phyloP scores from a whole-genome alignment of 495 filamentous ascomycete species.

The Aspergillus saccharolyticus region DNA sequence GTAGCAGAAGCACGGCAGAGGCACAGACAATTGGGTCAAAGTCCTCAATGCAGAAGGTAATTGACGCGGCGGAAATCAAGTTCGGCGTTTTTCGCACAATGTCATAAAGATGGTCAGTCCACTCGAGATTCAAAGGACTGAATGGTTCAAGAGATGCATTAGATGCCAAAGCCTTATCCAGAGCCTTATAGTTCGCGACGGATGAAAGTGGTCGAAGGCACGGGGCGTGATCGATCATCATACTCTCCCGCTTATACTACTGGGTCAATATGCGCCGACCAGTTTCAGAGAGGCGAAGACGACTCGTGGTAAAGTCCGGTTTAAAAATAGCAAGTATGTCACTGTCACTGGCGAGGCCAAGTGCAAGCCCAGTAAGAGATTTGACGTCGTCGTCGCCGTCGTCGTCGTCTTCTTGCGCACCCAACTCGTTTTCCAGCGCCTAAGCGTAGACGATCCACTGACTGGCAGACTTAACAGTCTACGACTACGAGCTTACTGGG shows the following conservation, averaged over 20 bases:
- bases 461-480: too few species aligned
- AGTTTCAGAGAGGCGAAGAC: not conserved
- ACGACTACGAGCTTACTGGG: not conserved
- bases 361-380: not conserved
- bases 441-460: too few species aligned
- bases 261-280: not conserved
- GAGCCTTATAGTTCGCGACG: not conserved
- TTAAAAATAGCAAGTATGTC: not conserved
- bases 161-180: not conserved
- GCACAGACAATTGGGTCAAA: not conserved
- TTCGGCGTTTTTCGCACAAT: too few species aligned
- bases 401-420: not conserved
- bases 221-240: not conserved
- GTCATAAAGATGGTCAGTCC: too few species aligned
- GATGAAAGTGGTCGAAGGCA: not conserved
- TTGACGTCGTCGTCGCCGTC: too few species aligned
- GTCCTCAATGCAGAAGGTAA: not conserved
- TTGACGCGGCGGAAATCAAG: too few species aligned
- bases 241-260: not conserved
- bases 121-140: too few species aligned
- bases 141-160: not conserved
- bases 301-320: not conserved
- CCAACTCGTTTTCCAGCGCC: too few species aligned
- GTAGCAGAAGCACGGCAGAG: not conserved
- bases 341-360: not conserved